Percentiles rank a stretch among this genome's conserved stretches.
Evolutionary conservation across 2,329 filamentous ascomycete species (phyloP).

Genomic region (Camptophora hylomeconis): DNA sequence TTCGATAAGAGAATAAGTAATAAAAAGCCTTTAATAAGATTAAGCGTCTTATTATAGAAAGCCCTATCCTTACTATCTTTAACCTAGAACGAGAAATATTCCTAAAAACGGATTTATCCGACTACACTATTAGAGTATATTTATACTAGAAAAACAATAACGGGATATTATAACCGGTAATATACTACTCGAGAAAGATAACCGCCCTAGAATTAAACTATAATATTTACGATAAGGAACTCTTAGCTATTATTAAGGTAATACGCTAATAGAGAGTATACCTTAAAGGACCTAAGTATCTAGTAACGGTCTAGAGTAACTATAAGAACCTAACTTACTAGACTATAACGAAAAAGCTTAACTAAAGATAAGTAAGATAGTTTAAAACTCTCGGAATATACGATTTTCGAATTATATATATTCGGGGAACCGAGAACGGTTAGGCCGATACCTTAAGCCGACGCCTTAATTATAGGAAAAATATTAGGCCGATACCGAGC

Average conservation of each 20-base stretch:
- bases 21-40: constrained; percentile 6
- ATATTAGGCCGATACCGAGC: background rate
- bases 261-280: constrained; percentile 10
- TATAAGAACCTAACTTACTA: constrained; percentile 11
- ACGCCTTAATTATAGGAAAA: constrained; percentile 7
- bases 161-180: constrained; percentile 4
- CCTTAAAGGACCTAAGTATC: constrained; percentile 7
- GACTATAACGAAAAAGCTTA: constrained; percentile 8
- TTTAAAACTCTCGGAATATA: constrained; percentile 6
- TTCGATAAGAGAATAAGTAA: constrained; percentile 1
- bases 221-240: constrained; percentile 13
- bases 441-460: constrained; percentile 9
- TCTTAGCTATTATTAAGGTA: constrained; percentile 10
- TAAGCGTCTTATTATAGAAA: constrained; percentile 3
- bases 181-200: constrained; percentile 12
- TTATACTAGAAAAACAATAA: constrained; percentile 6
- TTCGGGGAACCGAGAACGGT: constrained; percentile 6
- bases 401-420: constrained; percentile 10
- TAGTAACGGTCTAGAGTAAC: constrained; percentile 8
- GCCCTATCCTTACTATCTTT: constrained; percentile 6
- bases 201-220: constrained; percentile 9
- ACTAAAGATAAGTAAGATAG: constrained; percentile 6
- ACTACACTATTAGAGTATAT: constrained; percentile 3
- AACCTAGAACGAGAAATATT: constrained; percentile 3
- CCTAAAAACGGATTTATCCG: constrained; percentile 8